These are phyloP conservation scores for Brasilioporus rufonigricans DNA, from an alignment of 768 basidiomycete species.

Conservation along the genomic window DNA sequence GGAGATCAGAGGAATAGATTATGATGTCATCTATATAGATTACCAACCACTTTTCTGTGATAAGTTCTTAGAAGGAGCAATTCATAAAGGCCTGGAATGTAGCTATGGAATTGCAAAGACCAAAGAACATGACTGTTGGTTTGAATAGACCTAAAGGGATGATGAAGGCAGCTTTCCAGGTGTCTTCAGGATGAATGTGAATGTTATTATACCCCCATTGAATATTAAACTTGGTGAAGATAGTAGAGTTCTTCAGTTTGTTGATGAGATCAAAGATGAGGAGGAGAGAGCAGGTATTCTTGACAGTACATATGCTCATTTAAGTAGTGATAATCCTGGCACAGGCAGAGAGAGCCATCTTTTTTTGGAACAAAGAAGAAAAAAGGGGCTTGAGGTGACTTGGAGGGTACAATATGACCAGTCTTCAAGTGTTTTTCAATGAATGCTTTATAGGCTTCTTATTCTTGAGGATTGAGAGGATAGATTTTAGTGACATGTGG, in stretches of 20 bases:
- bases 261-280: background rate
- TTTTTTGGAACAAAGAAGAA: background rate
- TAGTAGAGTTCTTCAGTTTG: background rate
- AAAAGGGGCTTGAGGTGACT: no score
- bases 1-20: background rate
- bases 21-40: background rate
- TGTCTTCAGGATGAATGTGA: background rate
- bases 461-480: no score
- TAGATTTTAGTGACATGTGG: no score
- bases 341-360: background rate
- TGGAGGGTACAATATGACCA: no score
- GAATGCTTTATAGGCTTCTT: no score
- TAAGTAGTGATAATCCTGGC: background rate
- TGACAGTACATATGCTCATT: background rate
- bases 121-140: background rate
- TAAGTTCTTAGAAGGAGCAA: background rate
- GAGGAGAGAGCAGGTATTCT: background rate
- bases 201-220: background rate
- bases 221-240: background rate
- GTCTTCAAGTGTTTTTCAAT: no score
- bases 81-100: background rate
- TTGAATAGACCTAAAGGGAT: background rate
- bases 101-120: background rate
- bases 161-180: background rate
- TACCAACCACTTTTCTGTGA: background rate